Evolutionary conservation across 495 filamentous ascomycete species (phyloP).

Genomic region (Hypoxylon trugodes): DNA sequence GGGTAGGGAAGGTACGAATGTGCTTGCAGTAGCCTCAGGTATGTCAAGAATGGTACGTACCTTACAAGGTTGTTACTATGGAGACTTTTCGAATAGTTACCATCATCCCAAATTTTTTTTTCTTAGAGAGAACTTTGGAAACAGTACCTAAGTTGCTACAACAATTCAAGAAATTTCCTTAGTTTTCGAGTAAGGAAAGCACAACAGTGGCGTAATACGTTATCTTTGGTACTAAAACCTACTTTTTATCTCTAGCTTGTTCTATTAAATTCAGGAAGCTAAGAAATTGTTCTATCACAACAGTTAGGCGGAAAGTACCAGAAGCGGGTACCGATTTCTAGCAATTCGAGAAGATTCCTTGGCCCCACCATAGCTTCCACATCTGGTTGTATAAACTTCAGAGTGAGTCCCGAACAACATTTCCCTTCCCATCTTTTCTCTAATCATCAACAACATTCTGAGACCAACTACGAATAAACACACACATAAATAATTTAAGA

Average conservation of each 20-base stretch:
- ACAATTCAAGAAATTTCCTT: too few relatives aligned
- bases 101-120: too few relatives aligned
- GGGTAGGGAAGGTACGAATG: not conserved
- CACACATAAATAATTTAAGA: conserved; percentile 16
- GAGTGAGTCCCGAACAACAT: conserved; percentile 21
- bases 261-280: conserved; percentile 29
- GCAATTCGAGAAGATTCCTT: conserved; percentile 43
- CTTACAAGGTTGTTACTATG: too few relatives aligned
- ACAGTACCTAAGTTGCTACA: too few relatives aligned
- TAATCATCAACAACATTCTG: conserved; percentile 31
- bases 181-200: too few relatives aligned
- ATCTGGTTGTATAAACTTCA: conserved; percentile 35
- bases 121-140: too few relatives aligned
- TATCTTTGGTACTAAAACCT: not conserved
- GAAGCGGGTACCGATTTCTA: conserved; percentile 36
- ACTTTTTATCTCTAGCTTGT: conserved; percentile 8
- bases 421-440: conserved; percentile 16
- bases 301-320: conserved; percentile 39
- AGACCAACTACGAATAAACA: conserved; percentile 19
- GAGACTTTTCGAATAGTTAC: too few relatives aligned
- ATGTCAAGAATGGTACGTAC: too few relatives aligned
- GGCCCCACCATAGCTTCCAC: conserved; percentile 40
- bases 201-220: not conserved
- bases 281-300: conserved; percentile 5
- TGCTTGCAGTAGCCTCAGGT: too few relatives aligned